Evolutionary conservation across 2,329 filamentous ascomycete genomes (phyloP).

Genomic region (Cytospora chrysosperma): DNA sequence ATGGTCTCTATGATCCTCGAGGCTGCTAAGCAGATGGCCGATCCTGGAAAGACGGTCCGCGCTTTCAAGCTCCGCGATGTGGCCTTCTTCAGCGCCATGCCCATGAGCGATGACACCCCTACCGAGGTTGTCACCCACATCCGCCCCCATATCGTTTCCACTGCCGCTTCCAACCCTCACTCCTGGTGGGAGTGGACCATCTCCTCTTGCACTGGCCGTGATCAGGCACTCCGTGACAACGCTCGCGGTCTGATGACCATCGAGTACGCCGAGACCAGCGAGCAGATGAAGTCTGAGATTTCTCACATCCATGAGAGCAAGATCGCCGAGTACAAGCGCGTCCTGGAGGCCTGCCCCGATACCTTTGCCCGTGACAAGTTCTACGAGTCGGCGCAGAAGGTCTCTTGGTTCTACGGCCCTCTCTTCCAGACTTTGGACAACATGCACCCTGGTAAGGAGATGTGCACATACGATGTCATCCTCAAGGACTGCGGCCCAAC

Average conservation of each 20-base stretch:
- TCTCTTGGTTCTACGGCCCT: slow-evolving; percentile 40
- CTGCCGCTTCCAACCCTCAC: slow-evolving; percentile 18
- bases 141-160: slow-evolving; percentile 17
- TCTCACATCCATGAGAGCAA: slow-evolving; percentile 12
- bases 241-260: slow-evolving; percentile 20
- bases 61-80: slow-evolving; percentile 17
- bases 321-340: slow-evolving; percentile 17
- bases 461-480: slow-evolving; percentile 39
- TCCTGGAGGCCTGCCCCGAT: slow-evolving; percentile 12
- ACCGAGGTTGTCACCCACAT: slow-evolving; percentile 17
- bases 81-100: slow-evolving; percentile 13
- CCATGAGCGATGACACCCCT: slow-evolving; percentile 11
- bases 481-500: slow-evolving; percentile 49
- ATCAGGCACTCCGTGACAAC: slow-evolving; percentile 17
- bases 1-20: slow-evolving; percentile 21
- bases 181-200: slow-evolving; percentile 23
- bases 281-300: slow-evolving; percentile 16
- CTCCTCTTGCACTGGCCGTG: slow-evolving; percentile 19
- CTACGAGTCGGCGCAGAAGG: slow-evolving; percentile 20
- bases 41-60: slow-evolving; percentile 26
- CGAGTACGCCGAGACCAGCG: slow-evolving; percentile 15
- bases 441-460: slow-evolving; percentile 34
- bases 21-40: slow-evolving; percentile 18
- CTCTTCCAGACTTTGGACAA: slow-evolving; percentile 48
- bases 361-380: slow-evolving; percentile 17